Evolutionary conservation across 2,329 filamentous ascomycete genomes (phyloP).

Genomic region (Cladophialophora yegresii): DNA sequence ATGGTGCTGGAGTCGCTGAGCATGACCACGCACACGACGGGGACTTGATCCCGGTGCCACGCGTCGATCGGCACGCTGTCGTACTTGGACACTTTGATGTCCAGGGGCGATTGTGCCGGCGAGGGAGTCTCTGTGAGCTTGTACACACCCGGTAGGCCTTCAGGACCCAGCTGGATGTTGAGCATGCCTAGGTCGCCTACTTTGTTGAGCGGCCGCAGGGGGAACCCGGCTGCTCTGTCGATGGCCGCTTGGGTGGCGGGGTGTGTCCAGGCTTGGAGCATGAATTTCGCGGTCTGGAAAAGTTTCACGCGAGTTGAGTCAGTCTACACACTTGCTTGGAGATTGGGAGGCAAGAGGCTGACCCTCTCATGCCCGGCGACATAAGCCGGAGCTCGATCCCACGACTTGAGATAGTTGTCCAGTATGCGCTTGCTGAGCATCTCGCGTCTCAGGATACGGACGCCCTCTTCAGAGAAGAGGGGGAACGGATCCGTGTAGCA

Average conservation of each 20-base stretch:
- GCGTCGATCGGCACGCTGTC: conserved; percentile 42
- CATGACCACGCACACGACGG: conserved; percentile 56
- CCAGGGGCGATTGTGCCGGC: conserved; percentile 39
- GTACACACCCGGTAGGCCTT: conserved; percentile 9
- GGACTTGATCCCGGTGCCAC: conserved; percentile 55
- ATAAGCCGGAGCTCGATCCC: conserved; percentile 12
- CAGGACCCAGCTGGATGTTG: conserved; percentile 52
- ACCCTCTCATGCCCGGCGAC: conserved; percentile 10
- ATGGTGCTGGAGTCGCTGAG: conserved; percentile 52
- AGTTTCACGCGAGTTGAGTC: background rate
- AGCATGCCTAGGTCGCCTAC: conserved; percentile 56
- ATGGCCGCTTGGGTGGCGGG: conserved; percentile 15
- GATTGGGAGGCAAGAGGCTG: background rate
- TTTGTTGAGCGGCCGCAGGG: conserved; percentile 7
- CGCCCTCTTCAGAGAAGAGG: conserved; percentile 62
- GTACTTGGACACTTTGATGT: conserved; percentile 14
- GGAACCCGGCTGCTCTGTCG: conserved; percentile 3
- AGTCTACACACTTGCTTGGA: background rate
- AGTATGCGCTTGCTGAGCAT: conserved; percentile 57
- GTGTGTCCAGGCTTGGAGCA: conserved; percentile 12
- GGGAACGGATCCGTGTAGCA: conserved; percentile 58
- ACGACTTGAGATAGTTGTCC: conserved; percentile 50
- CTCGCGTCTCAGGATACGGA: conserved; percentile 61
- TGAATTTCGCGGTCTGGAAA: conserved; percentile 8
- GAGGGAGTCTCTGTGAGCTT: conserved; percentile 26